phyloP scores from a whole-genome alignment of 805 yeast genomes.

The Candida quercuum region DNA sequence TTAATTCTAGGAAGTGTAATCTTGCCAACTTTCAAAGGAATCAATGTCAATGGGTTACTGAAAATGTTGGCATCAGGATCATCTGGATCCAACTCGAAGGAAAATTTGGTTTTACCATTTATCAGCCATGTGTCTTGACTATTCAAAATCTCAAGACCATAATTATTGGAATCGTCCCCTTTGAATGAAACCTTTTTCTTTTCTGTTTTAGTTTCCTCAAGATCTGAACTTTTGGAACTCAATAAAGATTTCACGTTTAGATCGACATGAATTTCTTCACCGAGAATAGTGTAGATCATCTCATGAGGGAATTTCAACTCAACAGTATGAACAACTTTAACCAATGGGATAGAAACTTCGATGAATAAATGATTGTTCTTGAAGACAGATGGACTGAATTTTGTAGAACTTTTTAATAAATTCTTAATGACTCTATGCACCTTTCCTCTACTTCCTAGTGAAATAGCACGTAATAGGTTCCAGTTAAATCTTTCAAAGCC shows the following conservation, averaged over 20 bases:
- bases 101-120: conserved; percentile 60
- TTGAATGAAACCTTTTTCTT: conserved; percentile 20
- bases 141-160: conserved; percentile 42
- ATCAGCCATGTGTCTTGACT: conserved; percentile 73
- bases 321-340: conserved; percentile 55
- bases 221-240: not conserved
- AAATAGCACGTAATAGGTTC: conserved; percentile 1
- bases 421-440: not conserved
- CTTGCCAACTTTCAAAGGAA: conserved; percentile 77
- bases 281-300: conserved; percentile 45
- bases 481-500: not conserved
- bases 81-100: conserved; percentile 38
- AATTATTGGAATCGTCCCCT: conserved; percentile 23
- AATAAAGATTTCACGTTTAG: conserved; percentile 35
- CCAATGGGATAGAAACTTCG: conserved; percentile 56
- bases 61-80: conserved; percentile 8
- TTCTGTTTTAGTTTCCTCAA: conserved; percentile 1
- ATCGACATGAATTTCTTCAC: conserved; percentile 50
- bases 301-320: conserved; percentile 34
- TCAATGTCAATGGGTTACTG: conserved; percentile 39
- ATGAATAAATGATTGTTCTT: conserved; percentile 31
- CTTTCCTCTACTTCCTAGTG: not conserved
- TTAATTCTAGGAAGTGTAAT: conserved; percentile 60
- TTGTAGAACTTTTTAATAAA: not conserved
- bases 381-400: not conserved